A percentile compares a stretch with the other conserved stretches of the same genome.
These are phyloP conservation scores for Thielaviopsis populi DNA, from an alignment of 2,329 filamentous ascomycete species.

Conservation along the genomic window DNA sequence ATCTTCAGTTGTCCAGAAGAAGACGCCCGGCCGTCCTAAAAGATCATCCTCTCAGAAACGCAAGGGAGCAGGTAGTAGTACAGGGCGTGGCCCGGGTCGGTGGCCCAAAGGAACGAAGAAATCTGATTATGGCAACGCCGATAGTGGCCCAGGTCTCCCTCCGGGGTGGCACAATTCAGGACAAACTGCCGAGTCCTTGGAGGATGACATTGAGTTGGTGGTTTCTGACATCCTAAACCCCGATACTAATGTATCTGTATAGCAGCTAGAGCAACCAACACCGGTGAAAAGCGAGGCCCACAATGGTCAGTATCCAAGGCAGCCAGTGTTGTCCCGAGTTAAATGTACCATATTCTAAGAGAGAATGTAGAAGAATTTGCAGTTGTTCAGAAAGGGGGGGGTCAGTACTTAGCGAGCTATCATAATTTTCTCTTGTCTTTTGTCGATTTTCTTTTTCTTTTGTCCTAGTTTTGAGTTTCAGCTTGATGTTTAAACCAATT, in stretches of 20 bases:
- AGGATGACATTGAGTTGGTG: background rate
- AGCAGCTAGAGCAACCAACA: background rate
- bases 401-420: too few relatives aligned
- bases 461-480: too few relatives aligned
- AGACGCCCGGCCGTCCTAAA: conserved; percentile 22
- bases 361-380: background rate
- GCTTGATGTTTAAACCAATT: too few relatives aligned
- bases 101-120: conserved; percentile 57
- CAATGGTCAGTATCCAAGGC: background rate
- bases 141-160: conserved; percentile 48
- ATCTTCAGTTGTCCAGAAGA: conserved; percentile 22
- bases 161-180: conserved; percentile 33
- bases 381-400: too few relatives aligned
- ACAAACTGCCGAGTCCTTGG: background rate
- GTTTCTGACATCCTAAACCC: background rate
- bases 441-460: too few relatives aligned
- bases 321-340: background rate
- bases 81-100: conserved; percentile 47
- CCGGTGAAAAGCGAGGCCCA: background rate
- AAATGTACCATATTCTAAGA: background rate
- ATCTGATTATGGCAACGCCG: conserved; percentile 50
- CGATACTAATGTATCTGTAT: background rate
- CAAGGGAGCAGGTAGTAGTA: conserved; percentile 32
- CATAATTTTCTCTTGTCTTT: too few relatives aligned
- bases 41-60: conserved; percentile 13